A percentile compares a stretch with the other conserved stretches of the same genome.
Evolutionary conservation across 768 basidiomycete genomes (phyloP).

Genomic region (Clathrus columnatus): DNA sequence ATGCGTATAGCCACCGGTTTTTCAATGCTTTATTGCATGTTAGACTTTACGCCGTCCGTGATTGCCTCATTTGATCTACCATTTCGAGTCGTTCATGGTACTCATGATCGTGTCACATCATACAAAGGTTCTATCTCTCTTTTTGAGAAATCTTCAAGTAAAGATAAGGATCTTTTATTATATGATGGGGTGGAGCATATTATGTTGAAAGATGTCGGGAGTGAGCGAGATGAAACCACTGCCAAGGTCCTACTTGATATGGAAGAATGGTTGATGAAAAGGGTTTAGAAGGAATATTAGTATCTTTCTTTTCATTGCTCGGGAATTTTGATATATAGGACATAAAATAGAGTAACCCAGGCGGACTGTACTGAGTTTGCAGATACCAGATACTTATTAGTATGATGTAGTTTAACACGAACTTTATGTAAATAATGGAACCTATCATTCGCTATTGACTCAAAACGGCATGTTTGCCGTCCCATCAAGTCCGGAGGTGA

Average conservation of each 20-base stretch:
- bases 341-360: no score
- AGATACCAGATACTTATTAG: no score
- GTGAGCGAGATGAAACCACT: constrained; percentile 24
- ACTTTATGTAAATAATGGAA: no score
- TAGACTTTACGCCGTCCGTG: constrained; percentile 13
- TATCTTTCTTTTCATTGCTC: neutral
- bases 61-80: constrained; percentile 15
- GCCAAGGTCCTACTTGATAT: constrained; percentile 26
- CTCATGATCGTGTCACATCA: constrained; percentile 25
- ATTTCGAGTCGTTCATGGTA: constrained; percentile 28
- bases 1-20: constrained; percentile 28
- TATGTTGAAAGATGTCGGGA: constrained; percentile 25
- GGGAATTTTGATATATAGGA: no score
- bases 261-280: constrained; percentile 23
- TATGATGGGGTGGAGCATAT: constrained; percentile 32
- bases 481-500: no score
- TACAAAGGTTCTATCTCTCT: constrained; percentile 22
- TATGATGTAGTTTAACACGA: no score
- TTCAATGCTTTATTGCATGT: constrained; percentile 23
- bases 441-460: no score
- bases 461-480: no score
- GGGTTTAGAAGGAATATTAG: constrained; percentile 5
- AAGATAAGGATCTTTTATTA: constrained; percentile 27
- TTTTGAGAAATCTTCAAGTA: constrained; percentile 19
- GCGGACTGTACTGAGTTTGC: no score